Conservation (phyloP, 2,329 filamentous ascomycete genomes). For the Colletotrichum coccodes region DNA sequence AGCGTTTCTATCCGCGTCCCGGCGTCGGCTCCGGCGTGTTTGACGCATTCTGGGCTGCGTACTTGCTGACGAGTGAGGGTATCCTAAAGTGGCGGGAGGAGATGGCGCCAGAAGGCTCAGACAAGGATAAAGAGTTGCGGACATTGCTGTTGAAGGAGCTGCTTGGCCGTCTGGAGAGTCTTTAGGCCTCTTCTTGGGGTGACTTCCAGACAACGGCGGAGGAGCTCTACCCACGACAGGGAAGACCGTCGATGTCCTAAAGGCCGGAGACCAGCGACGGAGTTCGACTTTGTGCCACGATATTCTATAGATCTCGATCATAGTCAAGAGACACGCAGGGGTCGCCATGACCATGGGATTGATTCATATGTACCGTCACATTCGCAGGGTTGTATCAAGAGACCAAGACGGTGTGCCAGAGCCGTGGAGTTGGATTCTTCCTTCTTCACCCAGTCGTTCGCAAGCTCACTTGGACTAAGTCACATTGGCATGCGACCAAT, state of each 20-base stretch:
- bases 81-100: slow-evolving; percentile 3
- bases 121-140: neutral
- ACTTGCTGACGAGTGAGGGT: neutral
- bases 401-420: no score
- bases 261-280: no score
- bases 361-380: no score
- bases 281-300: neutral
- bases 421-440: no score
- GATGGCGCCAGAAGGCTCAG: neutral
- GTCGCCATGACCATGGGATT: no score
- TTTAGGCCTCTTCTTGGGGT: neutral
- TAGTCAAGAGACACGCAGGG: no score
- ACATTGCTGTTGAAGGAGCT: neutral
- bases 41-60: slow-evolving; percentile 6
- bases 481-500: no score
- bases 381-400: no score
- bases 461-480: no score
- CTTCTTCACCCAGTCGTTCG: no score
- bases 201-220: neutral
- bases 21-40: slow-evolving; percentile 10
- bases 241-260: neutral
- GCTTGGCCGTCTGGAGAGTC: neutral
- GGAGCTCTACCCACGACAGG: no score
- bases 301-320: no score
- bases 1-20: slow-evolving; percentile 21